Base-by-base conservation (phyloP, 2,329 filamentous ascomycete species). In the Neocucurbitaria cava region DNA sequence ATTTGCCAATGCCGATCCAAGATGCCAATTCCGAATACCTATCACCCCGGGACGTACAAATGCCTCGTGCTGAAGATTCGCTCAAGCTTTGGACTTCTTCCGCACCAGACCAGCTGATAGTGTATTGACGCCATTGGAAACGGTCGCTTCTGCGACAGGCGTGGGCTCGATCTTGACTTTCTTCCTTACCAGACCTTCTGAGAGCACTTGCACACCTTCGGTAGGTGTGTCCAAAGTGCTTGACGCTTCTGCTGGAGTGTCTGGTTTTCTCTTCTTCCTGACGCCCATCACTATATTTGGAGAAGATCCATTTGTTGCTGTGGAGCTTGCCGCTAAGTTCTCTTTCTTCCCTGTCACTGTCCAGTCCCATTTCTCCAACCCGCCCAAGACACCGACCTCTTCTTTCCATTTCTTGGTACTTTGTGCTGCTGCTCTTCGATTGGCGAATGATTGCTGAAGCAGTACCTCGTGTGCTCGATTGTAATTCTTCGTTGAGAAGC, bases 371-470 rank as follows among this genome's bases (percentile, higher is more conserved):
- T 56, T 51, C 3, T 66, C 56, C 13, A 61, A 49, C 1, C 72
- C 72, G 21, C 68, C 73, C 1, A 78, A 57, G 5, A 77, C 70
- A 15, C 83, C 83, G 1, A 89, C 85, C 66, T 94, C 89, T 13
- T 82, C 82, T 39, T 87, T 81, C 90, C 90, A 95, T 48, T 89
- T 85, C 46, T 75, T 78, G 2, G 90, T 91, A 66, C 89, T 91
- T 28, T 81, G 79, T 1, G 77, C 78, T 0, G 89, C 87, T 43
- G 88, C 83, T 10, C 85, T 83, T 3, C 87, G 74, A 8, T 83
- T 88, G 1, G 85, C 81, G 73, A 95, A 95, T 71, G 92, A 89
- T 0, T 92, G 83, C 53, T 89, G 85, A 5, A 93, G 81, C 0
- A 95, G 79, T 9, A 91, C 76, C 62, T 92, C 89, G 18, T 86